phyloP scores from a whole-genome alignment of 2,329 filamentous ascomycete genomes.

The Penicillium crustosum region DNA sequence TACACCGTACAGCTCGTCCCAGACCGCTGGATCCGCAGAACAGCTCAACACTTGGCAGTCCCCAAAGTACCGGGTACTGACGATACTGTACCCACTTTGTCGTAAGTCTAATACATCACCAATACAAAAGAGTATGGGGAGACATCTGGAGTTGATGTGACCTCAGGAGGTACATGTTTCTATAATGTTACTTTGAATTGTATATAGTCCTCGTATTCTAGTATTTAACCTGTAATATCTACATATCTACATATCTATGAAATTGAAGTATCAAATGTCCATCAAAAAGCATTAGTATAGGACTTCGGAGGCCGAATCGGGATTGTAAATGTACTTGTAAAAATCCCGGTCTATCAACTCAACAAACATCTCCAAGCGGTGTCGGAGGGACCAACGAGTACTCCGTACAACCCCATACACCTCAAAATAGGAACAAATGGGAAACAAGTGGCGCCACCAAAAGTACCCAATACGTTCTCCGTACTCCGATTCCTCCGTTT shows the following conservation, averaged over 20 bases:
- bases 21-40: constrained; percentile 6
- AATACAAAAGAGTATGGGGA: neutral
- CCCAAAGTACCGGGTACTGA: constrained; percentile 27
- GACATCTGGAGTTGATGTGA: too few species aligned
- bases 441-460: neutral
- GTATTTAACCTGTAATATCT: neutral
- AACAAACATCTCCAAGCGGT: constrained; percentile 10
- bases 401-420: neutral
- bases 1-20: constrained; percentile 31
- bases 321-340: too few species aligned
- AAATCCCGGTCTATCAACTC: constrained; percentile 1
- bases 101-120: neutral
- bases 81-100: constrained; percentile 11
- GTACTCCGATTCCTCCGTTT: too few species aligned
- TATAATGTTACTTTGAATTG: neutral
- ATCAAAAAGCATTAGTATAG: neutral
- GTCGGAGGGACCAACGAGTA: neutral
- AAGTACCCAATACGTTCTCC: constrained; percentile 2
- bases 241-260: neutral
- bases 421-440: neutral
- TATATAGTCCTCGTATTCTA: neutral
- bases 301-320: neutral
- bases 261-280: neutral
- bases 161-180: too few species aligned
- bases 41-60: constrained; percentile 24